Conservation (phyloP, 2,329 filamentous ascomycete species). For the Trichoderma cornu-damae region DNA sequence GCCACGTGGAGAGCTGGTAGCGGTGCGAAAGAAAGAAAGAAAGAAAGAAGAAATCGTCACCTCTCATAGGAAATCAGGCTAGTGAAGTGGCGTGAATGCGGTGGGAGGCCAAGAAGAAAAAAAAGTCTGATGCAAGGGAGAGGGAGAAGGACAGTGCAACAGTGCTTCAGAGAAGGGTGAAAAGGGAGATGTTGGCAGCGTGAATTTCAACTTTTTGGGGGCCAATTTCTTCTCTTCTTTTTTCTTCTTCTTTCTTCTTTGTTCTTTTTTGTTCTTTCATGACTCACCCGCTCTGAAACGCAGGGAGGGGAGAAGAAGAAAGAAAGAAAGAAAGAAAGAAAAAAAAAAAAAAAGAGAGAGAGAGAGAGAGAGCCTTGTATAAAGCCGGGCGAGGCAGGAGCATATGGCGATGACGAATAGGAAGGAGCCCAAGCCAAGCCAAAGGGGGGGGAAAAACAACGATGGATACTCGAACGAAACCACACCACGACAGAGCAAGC, state of each 20-base stretch:
- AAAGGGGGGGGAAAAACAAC: no score
- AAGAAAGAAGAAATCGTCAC: not conserved
- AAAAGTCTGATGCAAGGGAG: slow-evolving; percentile 6
- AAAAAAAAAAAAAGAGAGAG: no score
- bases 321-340: not conserved
- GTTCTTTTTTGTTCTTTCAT: no score
- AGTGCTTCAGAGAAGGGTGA: not conserved
- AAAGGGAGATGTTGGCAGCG: not conserved
- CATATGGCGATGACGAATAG: no score
- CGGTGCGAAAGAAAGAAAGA: not conserved
- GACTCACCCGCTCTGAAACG: no score
- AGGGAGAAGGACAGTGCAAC: not conserved
- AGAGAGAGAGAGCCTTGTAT: no score
- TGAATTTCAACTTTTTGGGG: not conserved
- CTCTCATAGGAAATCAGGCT: not conserved
- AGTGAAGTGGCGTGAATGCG: slow-evolving; percentile 6
- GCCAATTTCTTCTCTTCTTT: no score
- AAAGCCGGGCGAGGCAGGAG: no score
- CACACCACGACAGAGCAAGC: no score
- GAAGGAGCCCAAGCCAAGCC: not conserved
- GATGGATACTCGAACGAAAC: no score
- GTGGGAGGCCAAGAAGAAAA: not conserved
- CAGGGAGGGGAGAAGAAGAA: no score
- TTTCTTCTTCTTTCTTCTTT: no score
- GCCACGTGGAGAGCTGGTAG: slow-evolving; percentile 1